Base-by-base conservation (phyloP, 805 yeast species). In the Candida krabiensis region DNA sequence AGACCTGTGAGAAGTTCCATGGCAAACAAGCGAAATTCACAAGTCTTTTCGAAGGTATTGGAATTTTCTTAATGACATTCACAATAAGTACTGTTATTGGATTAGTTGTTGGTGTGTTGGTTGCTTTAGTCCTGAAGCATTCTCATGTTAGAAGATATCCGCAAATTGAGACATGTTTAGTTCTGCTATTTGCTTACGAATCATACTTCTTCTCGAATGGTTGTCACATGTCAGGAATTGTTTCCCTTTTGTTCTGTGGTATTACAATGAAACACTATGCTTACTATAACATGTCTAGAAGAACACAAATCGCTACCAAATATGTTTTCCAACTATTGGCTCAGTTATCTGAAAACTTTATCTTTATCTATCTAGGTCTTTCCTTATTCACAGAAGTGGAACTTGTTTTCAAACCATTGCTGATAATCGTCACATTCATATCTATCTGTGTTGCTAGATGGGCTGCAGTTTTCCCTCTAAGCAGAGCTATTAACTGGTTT, bases 151-250 rank as follows among this genome's bases (percentile, higher is more conserved):
- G 98, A 66, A 71, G 98, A 52, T 88, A 86, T 60, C 98, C 98
- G n/a, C 95, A 89, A 60, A 87, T 93, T 54, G 99, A 93, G 68
- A 86, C 97, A 19, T 95, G 98, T 61, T 61, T 93, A 38, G 95
- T 93, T 19, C 66, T 93, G 30, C 66, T 93, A 50, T 81, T 90
- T 59, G 97, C 98, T 13, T 93, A 93, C 60, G 96, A 89, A 54
- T 88, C 97, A 0, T 93, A 93, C 63, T 93, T 93, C 70, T 93
- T 93, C 64, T 90, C 98, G 29, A 93, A 93, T 57, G 99, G 99
- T 34, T 95, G 98, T 54, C 99, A 95, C 61, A 93, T 93, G 99
- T 90, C 98, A 5, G 99, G 99, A 31, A 91, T 91, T 48, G 98
- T 91, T 5, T 89, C 97, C 2, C 70, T 93, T 49, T 67, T 93